Evolutionary conservation across 495 filamentous ascomycete genomes (phyloP).

Genomic region (Penicillium riverlandense): DNA sequence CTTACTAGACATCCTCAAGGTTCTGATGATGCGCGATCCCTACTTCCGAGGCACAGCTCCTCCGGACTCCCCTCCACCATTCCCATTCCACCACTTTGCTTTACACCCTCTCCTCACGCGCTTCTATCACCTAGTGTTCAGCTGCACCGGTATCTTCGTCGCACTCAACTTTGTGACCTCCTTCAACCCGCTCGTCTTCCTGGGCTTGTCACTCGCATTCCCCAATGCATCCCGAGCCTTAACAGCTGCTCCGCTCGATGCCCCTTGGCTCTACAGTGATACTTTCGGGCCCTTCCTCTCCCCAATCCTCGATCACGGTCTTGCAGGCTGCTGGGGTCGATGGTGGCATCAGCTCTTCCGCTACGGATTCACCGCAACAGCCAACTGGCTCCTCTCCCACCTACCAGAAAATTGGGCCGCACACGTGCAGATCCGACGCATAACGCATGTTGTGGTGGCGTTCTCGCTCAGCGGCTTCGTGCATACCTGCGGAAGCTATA

Average conservation of each 20-base stretch:
- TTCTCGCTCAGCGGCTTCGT: conserved; percentile 55
- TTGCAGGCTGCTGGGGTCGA: conserved; percentile 70
- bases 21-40: conserved; percentile 60
- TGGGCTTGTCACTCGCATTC: conserved; percentile 42
- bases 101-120: conserved; percentile 30
- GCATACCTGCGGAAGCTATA: conserved; percentile 52
- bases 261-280: conserved; percentile 60
- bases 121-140: conserved; percentile 44
- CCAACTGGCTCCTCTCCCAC: conserved; percentile 38
- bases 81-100: conserved; percentile 33
- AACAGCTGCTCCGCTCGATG: conserved; percentile 40
- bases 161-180: conserved; percentile 49
- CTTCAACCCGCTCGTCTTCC: conserved; percentile 50
- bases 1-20: conserved; percentile 57
- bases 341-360: conserved; percentile 93
- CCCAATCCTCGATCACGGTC: conserved; percentile 53
- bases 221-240: conserved; percentile 27
- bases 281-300: conserved; percentile 50
- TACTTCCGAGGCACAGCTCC: conserved; percentile 54
- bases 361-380: conserved; percentile 56
- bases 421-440: conserved; percentile 9
- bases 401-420: conserved; percentile 17
- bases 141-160: conserved; percentile 40
- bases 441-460: conserved; percentile 34
- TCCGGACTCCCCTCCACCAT: conserved; percentile 32